Base-by-base conservation (phyloP, 768 basidiomycete genomes). In the Russula dissimulans region DNA sequence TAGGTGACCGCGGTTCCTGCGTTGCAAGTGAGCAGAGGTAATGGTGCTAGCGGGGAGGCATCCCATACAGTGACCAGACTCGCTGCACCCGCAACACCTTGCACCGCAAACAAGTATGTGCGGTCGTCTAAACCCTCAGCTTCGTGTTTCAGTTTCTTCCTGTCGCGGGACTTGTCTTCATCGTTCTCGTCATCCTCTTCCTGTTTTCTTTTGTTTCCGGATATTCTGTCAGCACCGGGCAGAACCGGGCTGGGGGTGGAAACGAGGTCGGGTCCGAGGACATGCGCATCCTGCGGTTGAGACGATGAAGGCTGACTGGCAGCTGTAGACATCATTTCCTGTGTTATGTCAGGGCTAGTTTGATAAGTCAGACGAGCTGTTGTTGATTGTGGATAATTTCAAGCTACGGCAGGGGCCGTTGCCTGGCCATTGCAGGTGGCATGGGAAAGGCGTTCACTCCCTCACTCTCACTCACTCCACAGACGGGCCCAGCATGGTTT, bases 161-260 rank as follows among this genome's bases (percentile, higher is more conserved):
- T 36, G 15, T 41, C 18, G 6, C 5, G 18, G 26, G 54, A 31
- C 26, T 5, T 32, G 5, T 26, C 41, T 29, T 54, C 47, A 9
- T 22, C 29, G 9, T 52, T 38, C n/a, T 46, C 34, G 22, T 17
- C 15, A 34, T 56, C 44, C 22, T 26, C 22, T 26, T 47, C 50
- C 48, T 26, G 49, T 43, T 57, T 61, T 32, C 60, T 46, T 61
- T 61, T 61, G 45, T 44, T 34, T 34, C 39, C 50, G 14, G 60
- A 47, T 9, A 15, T 9, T n/a, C 29, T 42, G 26, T 56, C 39
- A n/a, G 36, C 12, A 14, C 32, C 53, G 6, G 45, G 15, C 17
- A 17, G 11, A 17, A 22, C 36, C 14, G 54, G 31, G 43, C 48
- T 61, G 34, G 54, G 18, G 14, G 26, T 4, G 18, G 26, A 18